Conservation (phyloP, 2,329 filamentous ascomycete species). For the Fusarium solani-melongenae region DNA sequence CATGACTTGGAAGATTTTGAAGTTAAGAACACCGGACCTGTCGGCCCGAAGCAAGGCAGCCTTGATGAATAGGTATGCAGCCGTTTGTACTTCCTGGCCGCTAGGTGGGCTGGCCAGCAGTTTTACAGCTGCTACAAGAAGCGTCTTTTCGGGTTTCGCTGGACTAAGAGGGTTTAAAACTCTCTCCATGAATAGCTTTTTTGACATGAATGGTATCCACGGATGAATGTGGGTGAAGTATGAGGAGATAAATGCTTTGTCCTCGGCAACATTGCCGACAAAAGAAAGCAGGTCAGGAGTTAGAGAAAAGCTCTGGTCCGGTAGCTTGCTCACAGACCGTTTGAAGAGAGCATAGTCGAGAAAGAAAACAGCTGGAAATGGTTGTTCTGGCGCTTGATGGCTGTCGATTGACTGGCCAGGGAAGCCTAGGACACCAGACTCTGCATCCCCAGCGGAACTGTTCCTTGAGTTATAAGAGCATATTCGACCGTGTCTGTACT, state of each 20-base stretch:
- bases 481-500: neutral
- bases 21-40: neutral
- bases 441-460: neutral
- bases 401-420: neutral
- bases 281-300: neutral
- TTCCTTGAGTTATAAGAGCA: neutral
- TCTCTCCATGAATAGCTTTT: neutral
- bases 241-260: neutral
- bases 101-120: neutral
- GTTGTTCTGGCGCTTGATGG: neutral
- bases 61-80: neutral
- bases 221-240: neutral
- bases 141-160: neutral
- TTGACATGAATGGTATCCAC: neutral
- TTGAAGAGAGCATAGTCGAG: neutral
- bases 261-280: neutral
- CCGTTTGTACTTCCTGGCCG: neutral
- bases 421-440: neutral
- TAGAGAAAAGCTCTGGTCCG: neutral
- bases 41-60: neutral
- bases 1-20: neutral
- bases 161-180: neutral
- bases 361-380: neutral
- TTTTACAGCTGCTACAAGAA: neutral
- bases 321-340: neutral